A percentile compares a stretch with the other conserved stretches of the same genome.
Conservation (phyloP, 352 stramenopile species). For the Phytophthora ramorum region DNA sequence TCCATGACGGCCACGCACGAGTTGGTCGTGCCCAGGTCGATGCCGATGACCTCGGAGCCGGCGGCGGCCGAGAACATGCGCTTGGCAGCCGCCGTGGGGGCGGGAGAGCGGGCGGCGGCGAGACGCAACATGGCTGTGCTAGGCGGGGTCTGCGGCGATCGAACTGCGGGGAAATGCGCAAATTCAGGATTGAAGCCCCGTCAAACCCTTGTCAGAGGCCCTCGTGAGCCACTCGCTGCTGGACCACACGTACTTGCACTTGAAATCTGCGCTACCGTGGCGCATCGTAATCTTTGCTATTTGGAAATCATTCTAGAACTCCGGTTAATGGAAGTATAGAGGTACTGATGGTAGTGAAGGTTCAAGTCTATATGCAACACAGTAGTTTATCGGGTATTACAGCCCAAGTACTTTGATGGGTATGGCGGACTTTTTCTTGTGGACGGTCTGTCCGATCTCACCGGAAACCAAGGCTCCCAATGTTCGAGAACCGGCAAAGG, state of each 20-base stretch:
- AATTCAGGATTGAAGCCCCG: conserved; percentile 40
- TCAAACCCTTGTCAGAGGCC: too few relatives aligned
- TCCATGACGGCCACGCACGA: conserved; percentile 87
- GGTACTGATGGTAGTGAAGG: neutral
- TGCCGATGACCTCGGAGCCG: conserved; percentile 90
- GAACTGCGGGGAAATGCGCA: conserved; percentile 37
- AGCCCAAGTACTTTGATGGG: neutral
- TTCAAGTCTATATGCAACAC: neutral
- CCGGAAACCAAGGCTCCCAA: too few relatives aligned
- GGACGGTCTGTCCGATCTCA: conserved; percentile 24
- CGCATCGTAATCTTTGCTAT: neutral
- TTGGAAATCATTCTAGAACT: neutral
- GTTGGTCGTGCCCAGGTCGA: conserved; percentile 99
- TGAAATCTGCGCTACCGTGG: neutral
- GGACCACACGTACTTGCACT: conserved; percentile 23
- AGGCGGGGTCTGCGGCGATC: neutral
- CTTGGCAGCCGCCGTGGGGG: conserved; percentile 30
- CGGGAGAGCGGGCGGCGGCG: conserved; percentile 26
- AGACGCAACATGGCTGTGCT: conserved; percentile 37
- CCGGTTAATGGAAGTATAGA: neutral
- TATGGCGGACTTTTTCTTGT: conserved; percentile 21
- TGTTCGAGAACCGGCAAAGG: conserved; percentile 16
- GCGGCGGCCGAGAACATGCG: conserved; percentile 63
- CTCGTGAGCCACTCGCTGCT: conserved; percentile 34
- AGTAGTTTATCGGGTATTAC: conserved; percentile 17